These are phyloP conservation scores for Populus hybrid DNA, from an alignment of 441 rosid species.

Conservation along the genomic window DNA sequence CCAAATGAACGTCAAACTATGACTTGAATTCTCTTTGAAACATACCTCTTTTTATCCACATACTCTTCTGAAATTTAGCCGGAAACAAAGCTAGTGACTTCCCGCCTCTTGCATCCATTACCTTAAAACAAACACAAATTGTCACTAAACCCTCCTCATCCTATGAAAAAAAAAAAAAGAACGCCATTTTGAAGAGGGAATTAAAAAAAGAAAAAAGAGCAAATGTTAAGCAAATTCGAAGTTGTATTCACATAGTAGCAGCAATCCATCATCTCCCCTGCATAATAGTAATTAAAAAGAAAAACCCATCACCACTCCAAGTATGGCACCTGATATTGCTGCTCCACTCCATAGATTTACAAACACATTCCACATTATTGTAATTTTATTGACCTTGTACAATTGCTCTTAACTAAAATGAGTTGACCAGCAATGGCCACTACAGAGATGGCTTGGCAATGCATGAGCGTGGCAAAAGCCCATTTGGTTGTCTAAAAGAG, in stretches of 20 bases:
- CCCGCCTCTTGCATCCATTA: conserved; percentile 70
- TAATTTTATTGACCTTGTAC: background rate
- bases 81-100: conserved; percentile 81
- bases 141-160: background rate
- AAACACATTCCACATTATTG: background rate
- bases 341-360: background rate
- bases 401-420: background rate
- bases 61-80: conserved; percentile 86
- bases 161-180: background rate
- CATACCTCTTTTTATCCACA: conserved; percentile 83
- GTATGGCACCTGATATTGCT: background rate
- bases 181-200: no score
- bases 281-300: background rate
- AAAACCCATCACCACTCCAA: background rate
- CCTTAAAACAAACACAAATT: conserved; percentile 33
- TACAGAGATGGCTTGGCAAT: background rate
- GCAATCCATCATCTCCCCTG: background rate
- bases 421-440: background rate
- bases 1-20: background rate
- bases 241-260: background rate
- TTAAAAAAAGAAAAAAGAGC: no score
- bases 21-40: conserved; percentile 10
- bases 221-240: background rate
- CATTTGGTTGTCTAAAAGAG: background rate
- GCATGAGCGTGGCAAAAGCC: background rate